These are phyloP conservation scores for Erodium maritimum DNA, from an alignment of 345 rosid species.

Conservation along the genomic window DNA sequence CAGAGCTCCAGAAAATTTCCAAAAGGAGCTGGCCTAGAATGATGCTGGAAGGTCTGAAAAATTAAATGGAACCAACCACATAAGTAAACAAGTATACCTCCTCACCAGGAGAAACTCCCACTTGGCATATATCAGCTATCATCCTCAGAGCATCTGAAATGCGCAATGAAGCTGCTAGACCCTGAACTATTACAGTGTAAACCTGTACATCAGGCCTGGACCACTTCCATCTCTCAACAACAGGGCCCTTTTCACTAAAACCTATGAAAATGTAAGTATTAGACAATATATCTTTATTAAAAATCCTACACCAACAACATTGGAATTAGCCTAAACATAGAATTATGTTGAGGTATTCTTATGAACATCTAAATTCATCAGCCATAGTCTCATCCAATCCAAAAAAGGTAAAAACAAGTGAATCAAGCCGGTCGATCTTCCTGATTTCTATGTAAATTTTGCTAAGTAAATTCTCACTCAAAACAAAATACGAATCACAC, in stretches of 20 bases:
- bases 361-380: too few species aligned
- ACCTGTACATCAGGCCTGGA: conserved; percentile 68
- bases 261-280: conserved; percentile 20
- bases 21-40: background rate
- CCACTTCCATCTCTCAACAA: conserved; percentile 73
- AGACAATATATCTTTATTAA: background rate
- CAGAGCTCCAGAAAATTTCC: background rate
- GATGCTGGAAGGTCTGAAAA: background rate
- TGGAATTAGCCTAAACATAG: background rate
- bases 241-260: conserved; percentile 37
- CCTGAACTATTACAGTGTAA: conserved; percentile 46
- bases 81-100: conserved; percentile 35
- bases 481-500: background rate
- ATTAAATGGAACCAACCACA: background rate
- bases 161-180: conserved; percentile 65
- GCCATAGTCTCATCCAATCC: background rate
- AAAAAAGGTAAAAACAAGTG: background rate
- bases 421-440: background rate
- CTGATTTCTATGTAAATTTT: background rate
- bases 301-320: background rate
- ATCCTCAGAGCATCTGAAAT: conserved; percentile 73
- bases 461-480: background rate
- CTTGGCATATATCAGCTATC: conserved; percentile 61
- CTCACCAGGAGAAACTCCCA: conserved; percentile 75
- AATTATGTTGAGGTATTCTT: too few species aligned